Evolutionary conservation across 148 eudicot genomes (phyloP).

Genomic region (Suaeda aralocaspica): DNA sequence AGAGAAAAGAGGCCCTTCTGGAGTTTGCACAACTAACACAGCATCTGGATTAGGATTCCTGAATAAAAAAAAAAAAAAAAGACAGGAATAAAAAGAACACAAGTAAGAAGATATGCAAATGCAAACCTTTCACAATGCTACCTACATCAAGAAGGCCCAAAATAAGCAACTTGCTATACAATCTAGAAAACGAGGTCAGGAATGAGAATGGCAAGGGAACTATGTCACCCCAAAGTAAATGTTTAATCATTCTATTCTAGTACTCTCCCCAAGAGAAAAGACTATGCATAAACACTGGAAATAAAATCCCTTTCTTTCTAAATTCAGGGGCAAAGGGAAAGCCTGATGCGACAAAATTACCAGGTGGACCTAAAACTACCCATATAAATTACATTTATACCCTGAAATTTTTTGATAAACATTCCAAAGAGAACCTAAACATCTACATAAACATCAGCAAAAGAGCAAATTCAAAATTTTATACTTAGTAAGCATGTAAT

Average conservation of each 20-base stretch:
- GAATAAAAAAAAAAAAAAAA: conserved; percentile 25
- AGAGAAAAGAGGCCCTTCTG: conserved; percentile 60
- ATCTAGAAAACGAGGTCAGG: neutral
- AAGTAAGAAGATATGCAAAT: neutral
- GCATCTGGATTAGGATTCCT: conserved; percentile 71
- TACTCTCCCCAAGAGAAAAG: too few species aligned
- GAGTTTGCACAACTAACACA: conserved; percentile 64
- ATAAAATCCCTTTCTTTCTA: neutral
- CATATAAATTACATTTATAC: too few species aligned
- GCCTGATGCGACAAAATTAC: neutral
- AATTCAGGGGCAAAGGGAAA: neutral
- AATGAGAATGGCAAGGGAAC: neutral
- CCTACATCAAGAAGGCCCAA: neutral
- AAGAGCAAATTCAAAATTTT: too few species aligned
- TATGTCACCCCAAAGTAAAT: too few species aligned
- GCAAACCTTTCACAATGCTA: conserved; percentile 9
- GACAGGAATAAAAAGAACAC: neutral
- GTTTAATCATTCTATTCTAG: too few species aligned
- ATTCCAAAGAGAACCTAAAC: too few species aligned
- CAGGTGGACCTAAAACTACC: too few species aligned
- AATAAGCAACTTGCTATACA: neutral
- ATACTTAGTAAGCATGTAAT: too few species aligned
- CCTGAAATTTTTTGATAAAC: too few species aligned
- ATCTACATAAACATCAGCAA: too few species aligned
- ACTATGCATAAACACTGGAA: neutral